These are phyloP conservation scores for Plasmodium coatneyi DNA, from an alignment of 169 alveolate genomes.

Conservation along the genomic window DNA sequence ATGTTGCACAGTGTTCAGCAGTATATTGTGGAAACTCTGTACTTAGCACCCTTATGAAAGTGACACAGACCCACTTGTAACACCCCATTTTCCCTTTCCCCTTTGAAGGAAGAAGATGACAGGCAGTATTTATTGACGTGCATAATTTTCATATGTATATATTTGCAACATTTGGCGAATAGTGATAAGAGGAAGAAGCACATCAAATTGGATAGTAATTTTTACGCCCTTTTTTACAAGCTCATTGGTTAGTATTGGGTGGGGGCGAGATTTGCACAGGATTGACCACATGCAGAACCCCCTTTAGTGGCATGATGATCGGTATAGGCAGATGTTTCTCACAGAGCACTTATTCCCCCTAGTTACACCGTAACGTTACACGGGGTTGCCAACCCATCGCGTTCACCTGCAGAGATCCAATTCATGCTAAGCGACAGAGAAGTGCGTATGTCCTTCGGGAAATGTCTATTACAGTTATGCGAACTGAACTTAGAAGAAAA, in stretches of 20 bases:
- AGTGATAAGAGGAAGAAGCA: conserved; percentile 4
- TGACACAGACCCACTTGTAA: neutral
- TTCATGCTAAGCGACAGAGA: conserved; percentile 60
- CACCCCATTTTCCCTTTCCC: neutral
- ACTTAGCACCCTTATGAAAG: neutral
- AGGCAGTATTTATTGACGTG: conserved; percentile 32
- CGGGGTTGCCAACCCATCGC: neutral
- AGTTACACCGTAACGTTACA: neutral
- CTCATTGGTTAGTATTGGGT: conserved; percentile 19
- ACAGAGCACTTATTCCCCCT: neutral
- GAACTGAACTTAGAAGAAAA: conserved; percentile 45
- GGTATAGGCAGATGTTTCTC: neutral
- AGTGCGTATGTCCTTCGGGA: conserved; percentile 45
- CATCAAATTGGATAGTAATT: conserved; percentile 5
- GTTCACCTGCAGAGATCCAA: conserved; percentile 16
- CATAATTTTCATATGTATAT: conserved; percentile 28
- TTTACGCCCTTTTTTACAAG: conserved; percentile 14
- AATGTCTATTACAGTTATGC: conserved; percentile 36
- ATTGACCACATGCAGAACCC: neutral
- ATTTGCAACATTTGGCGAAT: conserved; percentile 38
- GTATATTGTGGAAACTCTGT: neutral
- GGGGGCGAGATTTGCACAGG: too few species aligned
- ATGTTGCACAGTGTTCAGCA: neutral
- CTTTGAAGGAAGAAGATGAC: conserved; percentile 58
- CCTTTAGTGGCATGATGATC: neutral